Evolutionary conservation across 495 filamentous ascomycete species (phyloP).

Genomic region (Ramalina intermedia): DNA sequence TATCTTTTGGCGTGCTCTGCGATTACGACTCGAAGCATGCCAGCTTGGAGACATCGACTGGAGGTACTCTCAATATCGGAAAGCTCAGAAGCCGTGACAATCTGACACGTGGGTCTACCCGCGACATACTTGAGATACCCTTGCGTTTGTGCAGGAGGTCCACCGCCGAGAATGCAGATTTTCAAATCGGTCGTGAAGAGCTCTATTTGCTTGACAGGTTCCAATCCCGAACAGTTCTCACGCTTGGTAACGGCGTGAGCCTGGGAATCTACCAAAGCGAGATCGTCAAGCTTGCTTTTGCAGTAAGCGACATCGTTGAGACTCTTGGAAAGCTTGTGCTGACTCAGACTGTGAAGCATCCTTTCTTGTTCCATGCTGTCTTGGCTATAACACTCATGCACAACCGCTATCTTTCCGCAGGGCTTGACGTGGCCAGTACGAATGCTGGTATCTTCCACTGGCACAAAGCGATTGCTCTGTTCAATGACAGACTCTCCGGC

Average conservation of each 20-base stretch:
- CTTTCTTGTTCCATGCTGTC: slow-evolving; percentile 33
- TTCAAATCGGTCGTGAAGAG: slow-evolving; percentile 23
- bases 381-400: slow-evolving; percentile 29
- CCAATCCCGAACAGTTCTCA: slow-evolving; percentile 23
- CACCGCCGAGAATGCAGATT: neutral
- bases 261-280: slow-evolving; percentile 23
- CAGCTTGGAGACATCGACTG: slow-evolving; percentile 25
- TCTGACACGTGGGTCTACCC: too few relatives aligned
- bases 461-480: slow-evolving; percentile 24
- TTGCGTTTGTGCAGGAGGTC: too few relatives aligned
- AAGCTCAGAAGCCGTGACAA: slow-evolving; percentile 1
- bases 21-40: slow-evolving; percentile 25
- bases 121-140: too few relatives aligned
- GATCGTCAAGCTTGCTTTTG: slow-evolving; percentile 24
- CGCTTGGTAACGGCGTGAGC: slow-evolving; percentile 23
- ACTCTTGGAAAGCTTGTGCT: slow-evolving; percentile 6
- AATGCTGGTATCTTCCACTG: slow-evolving; percentile 30
- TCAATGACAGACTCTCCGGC: slow-evolving; percentile 22
- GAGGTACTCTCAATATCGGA: slow-evolving; percentile 19
- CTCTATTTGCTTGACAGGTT: slow-evolving; percentile 28
- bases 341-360: slow-evolving; percentile 22
- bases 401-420: slow-evolving; percentile 27
- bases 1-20: slow-evolving; percentile 28
- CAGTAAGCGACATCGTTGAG: slow-evolving; percentile 16
- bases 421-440: slow-evolving; percentile 15